Percentiles rank a stretch among this genome's conserved stretches.
phyloP scores from a whole-genome alignment of 1,284 basidiomycete genomes.

The Apiotrichum montevideense region DNA sequence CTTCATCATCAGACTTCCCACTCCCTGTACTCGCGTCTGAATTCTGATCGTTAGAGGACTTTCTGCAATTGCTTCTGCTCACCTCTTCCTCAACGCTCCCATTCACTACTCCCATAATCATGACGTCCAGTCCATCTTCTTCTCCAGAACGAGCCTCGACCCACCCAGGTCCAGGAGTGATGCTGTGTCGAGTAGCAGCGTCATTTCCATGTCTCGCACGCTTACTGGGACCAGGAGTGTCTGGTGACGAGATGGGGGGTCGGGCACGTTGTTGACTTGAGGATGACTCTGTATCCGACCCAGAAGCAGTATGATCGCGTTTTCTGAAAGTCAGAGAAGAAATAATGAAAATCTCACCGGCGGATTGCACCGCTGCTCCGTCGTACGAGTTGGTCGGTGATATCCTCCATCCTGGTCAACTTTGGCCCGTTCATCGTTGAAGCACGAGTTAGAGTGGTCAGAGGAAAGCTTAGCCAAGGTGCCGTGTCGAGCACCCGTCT shows the following conservation, averaged over 20 bases:
- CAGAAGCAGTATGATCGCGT: slow-evolving; percentile 16
- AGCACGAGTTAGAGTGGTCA: slow-evolving; percentile 18
- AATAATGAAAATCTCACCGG: slow-evolving; percentile 11
- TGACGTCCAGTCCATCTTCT: slow-evolving; percentile 33
- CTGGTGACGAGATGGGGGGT: background rate
- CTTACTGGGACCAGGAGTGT: background rate
- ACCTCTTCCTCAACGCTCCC: slow-evolving; percentile 17
- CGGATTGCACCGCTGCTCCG: slow-evolving; percentile 16
- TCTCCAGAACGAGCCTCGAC: slow-evolving; percentile 6
- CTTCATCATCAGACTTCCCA: background rate
- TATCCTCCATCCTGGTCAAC: slow-evolving; percentile 20
- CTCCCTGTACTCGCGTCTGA: background rate
- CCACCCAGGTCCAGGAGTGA: slow-evolving; percentile 31
- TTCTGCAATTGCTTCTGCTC: background rate
- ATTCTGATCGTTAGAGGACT: background rate
- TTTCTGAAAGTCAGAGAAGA: slow-evolving; percentile 13
- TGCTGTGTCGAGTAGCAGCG: slow-evolving; percentile 24
- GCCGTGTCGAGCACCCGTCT: slow-evolving; percentile 21
- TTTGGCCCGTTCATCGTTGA: background rate
- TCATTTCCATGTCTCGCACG: background rate
- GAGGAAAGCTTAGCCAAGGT: slow-evolving; percentile 29
- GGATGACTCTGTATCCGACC: slow-evolving; percentile 36
- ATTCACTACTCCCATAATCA: slow-evolving; percentile 33
- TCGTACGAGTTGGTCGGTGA: slow-evolving; percentile 22
- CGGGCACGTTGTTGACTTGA: slow-evolving; percentile 1